These are phyloP conservation scores for Sorghum bicolor DNA, from an alignment of 176 grass and related monocot species.

Conservation along the genomic window Sorghum_bicolor_NCBIv3 NC_012876.2:14450501-14451000, in stretches of 20 bases:
- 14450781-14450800: not conserved
- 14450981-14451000: too few species aligned
- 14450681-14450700: not conserved
- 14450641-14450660: not conserved
- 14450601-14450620: not conserved
- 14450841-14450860: too few species aligned
- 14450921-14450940: too few species aligned
- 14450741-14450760: not conserved
- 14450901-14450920: too few species aligned
- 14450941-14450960: too few species aligned
- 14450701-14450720: constrained; percentile 20
- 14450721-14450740: not conserved
- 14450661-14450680: constrained; percentile 21
- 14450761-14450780: not conserved
- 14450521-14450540: not conserved
- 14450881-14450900: too few species aligned
- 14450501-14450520: not conserved
- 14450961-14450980: too few species aligned
- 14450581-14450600: not conserved
- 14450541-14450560: not conserved
- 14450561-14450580: not conserved
- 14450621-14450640: not conserved
- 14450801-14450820: not conserved
- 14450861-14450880: too few species aligned
- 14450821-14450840: too few species aligned